Evolutionary conservation across 768 basidiomycete genomes (phyloP).

Genomic region (Tylopilus subfusipes): DNA sequence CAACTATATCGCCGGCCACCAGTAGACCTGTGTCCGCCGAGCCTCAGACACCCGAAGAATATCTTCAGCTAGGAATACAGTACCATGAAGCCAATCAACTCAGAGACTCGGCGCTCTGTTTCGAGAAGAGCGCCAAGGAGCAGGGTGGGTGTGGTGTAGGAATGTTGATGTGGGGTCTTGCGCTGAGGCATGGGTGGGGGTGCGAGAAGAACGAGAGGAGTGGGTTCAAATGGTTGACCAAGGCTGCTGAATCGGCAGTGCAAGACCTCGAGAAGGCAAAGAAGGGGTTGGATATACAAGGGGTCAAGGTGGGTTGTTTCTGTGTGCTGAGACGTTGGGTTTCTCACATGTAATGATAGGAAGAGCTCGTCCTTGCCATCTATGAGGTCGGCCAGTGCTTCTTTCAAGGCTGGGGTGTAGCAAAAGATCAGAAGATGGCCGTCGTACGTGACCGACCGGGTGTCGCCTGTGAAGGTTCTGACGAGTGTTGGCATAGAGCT

Average conservation of each 20-base stretch:
- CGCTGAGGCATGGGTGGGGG: slow-evolving; percentile 88
- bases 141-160: slow-evolving; percentile 82
- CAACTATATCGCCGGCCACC: slow-evolving; percentile 13
- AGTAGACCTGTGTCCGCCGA: slow-evolving; percentile 20
- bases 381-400: slow-evolving; percentile 94
- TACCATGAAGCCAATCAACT: slow-evolving; percentile 75
- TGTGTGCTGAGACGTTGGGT: neutral
- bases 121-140: slow-evolving; percentile 71
- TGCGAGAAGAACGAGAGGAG: slow-evolving; percentile 71
- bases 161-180: slow-evolving; percentile 90
- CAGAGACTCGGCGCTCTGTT: slow-evolving; percentile 63
- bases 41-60: slow-evolving; percentile 55
- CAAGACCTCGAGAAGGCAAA: slow-evolving; percentile 67
- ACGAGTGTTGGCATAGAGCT: slow-evolving; percentile 47
- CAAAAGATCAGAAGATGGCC: slow-evolving; percentile 86
- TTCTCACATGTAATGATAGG: slow-evolving; percentile 35
- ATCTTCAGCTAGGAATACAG: slow-evolving; percentile 70
- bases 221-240: slow-evolving; percentile 79
- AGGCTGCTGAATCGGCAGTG: slow-evolving; percentile 79
- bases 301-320: slow-evolving; percentile 46
- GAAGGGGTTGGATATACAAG: slow-evolving; percentile 48
- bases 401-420: slow-evolving; percentile 88
- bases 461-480: neutral
- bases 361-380: slow-evolving; percentile 82
- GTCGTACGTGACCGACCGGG: slow-evolving; percentile 48